Conservation (phyloP, 805 yeast genomes). For the Yarrowia deformans region DNA sequence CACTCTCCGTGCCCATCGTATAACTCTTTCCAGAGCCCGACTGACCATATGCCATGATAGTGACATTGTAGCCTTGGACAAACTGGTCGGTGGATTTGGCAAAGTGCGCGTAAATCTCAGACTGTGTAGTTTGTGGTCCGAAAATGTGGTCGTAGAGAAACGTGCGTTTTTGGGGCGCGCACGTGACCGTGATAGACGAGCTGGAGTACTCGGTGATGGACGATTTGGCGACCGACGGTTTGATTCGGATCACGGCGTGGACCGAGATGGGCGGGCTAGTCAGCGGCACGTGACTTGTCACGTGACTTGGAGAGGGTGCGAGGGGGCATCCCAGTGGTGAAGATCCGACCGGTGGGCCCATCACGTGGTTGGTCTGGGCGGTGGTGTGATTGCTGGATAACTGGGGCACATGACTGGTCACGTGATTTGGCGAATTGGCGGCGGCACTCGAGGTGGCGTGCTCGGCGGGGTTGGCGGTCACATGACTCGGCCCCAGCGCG, state of each 20-base stretch:
- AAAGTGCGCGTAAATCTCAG: conserved; percentile 42
- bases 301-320: background rate
- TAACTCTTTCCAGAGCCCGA: conserved; percentile 52
- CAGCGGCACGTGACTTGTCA: background rate
- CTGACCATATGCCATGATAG: conserved; percentile 50
- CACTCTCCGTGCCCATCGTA: conserved; percentile 53
- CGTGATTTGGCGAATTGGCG: background rate
- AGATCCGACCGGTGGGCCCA: background rate
- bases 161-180: conserved; percentile 32
- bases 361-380: background rate
- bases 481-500: background rate
- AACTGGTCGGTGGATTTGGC: conserved; percentile 38
- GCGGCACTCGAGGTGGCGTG: no score
- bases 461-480: background rate
- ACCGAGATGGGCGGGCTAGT: background rate
- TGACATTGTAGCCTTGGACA: conserved; percentile 45
- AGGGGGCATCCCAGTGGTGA: no score
- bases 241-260: conserved; percentile 35
- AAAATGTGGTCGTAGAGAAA: conserved; percentile 44
- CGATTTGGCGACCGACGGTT: conserved; percentile 7
- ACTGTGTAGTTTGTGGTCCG: conserved; percentile 43
- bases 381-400: no score
- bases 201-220: conserved; percentile 11
- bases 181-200: conserved; percentile 22
- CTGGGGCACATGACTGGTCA: background rate